These are phyloP conservation scores for Pythium monospermum DNA, from an alignment of 352 stramenopile genomes.

Conservation along the genomic window DNA sequence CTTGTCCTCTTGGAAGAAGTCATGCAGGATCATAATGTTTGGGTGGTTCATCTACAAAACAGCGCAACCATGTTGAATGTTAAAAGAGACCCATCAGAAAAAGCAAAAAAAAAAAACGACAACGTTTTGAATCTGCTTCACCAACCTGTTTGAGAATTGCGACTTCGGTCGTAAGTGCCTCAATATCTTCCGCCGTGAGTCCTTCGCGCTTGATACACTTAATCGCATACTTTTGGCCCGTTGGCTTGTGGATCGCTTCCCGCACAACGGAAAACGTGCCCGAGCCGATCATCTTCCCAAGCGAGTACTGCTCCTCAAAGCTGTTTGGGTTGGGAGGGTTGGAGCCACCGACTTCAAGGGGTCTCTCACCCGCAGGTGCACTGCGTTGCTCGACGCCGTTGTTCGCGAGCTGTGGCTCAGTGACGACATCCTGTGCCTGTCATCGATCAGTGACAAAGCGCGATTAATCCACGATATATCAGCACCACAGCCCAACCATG, in stretches of 20 bases:
- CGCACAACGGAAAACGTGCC: conserved; percentile 89
- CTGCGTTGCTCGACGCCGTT: conserved; percentile 31
- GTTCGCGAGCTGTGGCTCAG: conserved; percentile 29
- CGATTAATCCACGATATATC: too few relatives aligned
- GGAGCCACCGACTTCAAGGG: conserved; percentile 3
- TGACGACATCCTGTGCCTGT: conserved; percentile 43
- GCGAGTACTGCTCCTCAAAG: conserved; percentile 80
- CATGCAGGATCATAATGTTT: conserved; percentile 91
- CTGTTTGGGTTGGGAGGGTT: conserved; percentile 49
- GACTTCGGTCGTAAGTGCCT: conserved; percentile 83
- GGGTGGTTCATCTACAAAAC: conserved; percentile 82
- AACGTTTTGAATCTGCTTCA: not conserved
- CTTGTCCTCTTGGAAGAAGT: conserved; percentile 92
- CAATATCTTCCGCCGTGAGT: conserved; percentile 79
- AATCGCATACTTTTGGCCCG: conserved; percentile 83
- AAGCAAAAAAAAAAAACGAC: too few relatives aligned
- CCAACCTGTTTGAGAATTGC: conserved; percentile 80
- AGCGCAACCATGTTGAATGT: not conserved
- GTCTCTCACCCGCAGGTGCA: conserved; percentile 5
- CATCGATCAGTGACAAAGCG: too few relatives aligned
- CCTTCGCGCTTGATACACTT: conserved; percentile 91
- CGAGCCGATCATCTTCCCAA: conserved; percentile 86
- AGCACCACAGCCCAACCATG: not conserved
- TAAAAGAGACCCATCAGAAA: not conserved
- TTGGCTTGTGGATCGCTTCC: conserved; percentile 77